These are phyloP conservation scores for Arabidopsis thaliana DNA, from an alignment of 345 rosid genomes.

Conservation along the genomic window DNA sequence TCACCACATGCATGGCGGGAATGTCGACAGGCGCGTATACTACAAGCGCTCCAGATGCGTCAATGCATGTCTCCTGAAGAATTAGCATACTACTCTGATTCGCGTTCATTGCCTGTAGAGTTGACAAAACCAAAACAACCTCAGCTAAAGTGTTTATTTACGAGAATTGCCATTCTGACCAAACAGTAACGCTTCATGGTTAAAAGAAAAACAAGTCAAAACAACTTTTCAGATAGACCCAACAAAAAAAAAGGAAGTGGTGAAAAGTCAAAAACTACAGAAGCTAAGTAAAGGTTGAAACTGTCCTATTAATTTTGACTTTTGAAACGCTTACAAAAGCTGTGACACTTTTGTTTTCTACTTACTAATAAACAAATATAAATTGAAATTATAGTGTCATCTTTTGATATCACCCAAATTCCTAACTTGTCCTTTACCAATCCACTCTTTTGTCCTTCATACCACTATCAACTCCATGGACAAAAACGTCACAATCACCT, in stretches of 20 bases:
- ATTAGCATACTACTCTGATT: conserved; percentile 72
- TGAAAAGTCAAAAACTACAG: conserved; percentile 46
- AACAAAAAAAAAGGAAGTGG: neutral
- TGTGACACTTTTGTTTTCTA: conserved; percentile 43
- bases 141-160: conserved; percentile 1
- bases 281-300: conserved; percentile 48
- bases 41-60: conserved; percentile 62
- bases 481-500: conserved; percentile 43
- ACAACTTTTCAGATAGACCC: conserved; percentile 19
- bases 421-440: conserved; percentile 47
- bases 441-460: conserved; percentile 46
- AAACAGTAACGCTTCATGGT: conserved; percentile 35
- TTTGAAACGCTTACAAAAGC: conserved; percentile 41
- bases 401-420: conserved; percentile 47
- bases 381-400: conserved; percentile 21
- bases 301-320: conserved; percentile 67
- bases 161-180: conserved; percentile 32
- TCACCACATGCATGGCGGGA: conserved; percentile 61
- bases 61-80: conserved; percentile 69
- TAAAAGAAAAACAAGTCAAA: conserved; percentile 30
- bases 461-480: conserved; percentile 38
- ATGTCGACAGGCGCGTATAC: conserved; percentile 77
- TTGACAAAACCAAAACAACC: neutral
- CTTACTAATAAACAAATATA: neutral
- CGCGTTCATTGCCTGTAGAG: conserved; percentile 56